These are phyloP conservation scores for Arabidopsis suecica DNA, from an alignment of 345 rosid species.

Conservation along the genomic window DNA sequence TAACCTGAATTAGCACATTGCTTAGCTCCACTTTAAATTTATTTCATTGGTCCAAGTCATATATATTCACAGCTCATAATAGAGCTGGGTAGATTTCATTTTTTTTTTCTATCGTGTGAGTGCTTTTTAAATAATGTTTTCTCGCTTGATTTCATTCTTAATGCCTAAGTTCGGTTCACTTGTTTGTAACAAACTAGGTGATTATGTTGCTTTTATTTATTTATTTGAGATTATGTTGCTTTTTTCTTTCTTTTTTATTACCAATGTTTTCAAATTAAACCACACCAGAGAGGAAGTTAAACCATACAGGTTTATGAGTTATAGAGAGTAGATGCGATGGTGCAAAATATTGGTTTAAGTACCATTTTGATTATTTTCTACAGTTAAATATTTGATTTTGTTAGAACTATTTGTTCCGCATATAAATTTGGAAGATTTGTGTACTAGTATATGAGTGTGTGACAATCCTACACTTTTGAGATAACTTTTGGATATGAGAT, in stretches of 20 bases:
- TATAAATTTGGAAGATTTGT: too few relatives aligned
- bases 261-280: background rate
- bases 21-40: constrained; percentile 32
- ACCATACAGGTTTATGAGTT: background rate
- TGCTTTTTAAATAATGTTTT: constrained; percentile 15
- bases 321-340: background rate
- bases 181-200: constrained; percentile 19
- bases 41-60: constrained; percentile 36
- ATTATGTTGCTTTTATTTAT: constrained; percentile 8
- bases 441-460: too few relatives aligned
- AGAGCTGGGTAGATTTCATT: constrained; percentile 14
- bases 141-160: constrained; percentile 19
- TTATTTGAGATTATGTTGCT: background rate
- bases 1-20: constrained; percentile 32
- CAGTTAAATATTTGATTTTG: background rate
- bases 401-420: too few relatives aligned
- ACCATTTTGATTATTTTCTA: background rate
- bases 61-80: constrained; percentile 17
- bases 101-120: constrained; percentile 10
- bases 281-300: background rate
- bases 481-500: background rate
- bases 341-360: background rate
- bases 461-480: too few relatives aligned
- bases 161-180: constrained; percentile 29
- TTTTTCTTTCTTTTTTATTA: background rate